Conservation (phyloP, 495 filamentous ascomycete genomes). For the Umbilicaria muhlenbergii region DNA sequence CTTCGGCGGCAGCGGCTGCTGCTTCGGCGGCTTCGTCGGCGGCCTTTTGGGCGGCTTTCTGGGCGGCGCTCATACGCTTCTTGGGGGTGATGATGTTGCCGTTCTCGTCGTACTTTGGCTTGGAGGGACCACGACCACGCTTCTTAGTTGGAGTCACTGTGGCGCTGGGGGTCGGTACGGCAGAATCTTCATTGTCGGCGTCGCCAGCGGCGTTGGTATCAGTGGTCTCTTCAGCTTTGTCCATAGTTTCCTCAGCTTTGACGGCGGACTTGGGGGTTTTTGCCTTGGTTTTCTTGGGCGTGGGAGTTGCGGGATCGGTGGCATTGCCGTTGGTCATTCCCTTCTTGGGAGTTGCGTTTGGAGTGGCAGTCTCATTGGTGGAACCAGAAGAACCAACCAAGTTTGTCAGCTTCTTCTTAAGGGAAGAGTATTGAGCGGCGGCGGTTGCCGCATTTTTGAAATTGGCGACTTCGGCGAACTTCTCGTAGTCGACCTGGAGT, state of each 20-base stretch:
- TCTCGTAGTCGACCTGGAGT: slow-evolving; percentile 23
- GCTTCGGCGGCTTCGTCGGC: not conserved
- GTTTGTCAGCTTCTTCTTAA: slow-evolving; percentile 15
- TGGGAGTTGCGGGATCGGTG: not conserved
- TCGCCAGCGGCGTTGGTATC: not conserved
- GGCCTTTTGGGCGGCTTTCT: not conserved
- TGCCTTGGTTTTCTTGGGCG: not conserved
- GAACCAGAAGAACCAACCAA: not conserved
- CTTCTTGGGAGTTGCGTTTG: not conserved
- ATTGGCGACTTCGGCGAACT: slow-evolving; percentile 18
- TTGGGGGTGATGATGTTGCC: not conserved
- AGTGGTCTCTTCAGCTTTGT: not conserved
- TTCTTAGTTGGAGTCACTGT: slow-evolving; percentile 1
- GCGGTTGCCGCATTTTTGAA: slow-evolving; percentile 24
- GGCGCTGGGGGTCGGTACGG: not conserved
- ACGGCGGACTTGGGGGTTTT: not conserved
- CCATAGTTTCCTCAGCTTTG: not conserved
- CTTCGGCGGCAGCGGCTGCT: not conserved
- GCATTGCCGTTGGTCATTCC: not conserved
- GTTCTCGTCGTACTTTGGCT: not conserved
- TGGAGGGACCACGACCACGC: not conserved
- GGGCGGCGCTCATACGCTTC: not conserved
- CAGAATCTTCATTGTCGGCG: not conserved
- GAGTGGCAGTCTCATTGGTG: not conserved
- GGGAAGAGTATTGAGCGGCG: slow-evolving; percentile 11